phyloP scores from a whole-genome alignment of 2,329 filamentous ascomycete genomes.

The Penicillium frequentans region DNA sequence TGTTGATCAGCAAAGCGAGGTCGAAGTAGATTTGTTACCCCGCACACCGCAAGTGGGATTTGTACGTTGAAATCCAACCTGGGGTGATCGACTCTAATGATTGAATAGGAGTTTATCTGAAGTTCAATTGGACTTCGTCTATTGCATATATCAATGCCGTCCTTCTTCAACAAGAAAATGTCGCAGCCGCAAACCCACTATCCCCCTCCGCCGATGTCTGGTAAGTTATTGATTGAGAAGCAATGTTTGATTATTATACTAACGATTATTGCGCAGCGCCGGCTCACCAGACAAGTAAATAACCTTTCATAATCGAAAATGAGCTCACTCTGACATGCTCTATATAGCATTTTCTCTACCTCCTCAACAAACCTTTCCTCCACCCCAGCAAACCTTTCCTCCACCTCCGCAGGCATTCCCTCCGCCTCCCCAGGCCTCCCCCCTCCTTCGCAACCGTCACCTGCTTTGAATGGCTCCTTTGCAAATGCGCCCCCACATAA shows the following conservation, averaged over 20 bases:
- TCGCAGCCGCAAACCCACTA: slow-evolving; percentile 5
- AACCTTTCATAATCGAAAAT: neutral
- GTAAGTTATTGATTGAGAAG: slow-evolving; percentile 3
- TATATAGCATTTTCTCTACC: neutral
- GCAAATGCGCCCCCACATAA: neutral
- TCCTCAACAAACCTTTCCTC: neutral
- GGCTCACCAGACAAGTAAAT: neutral
- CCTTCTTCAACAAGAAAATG: neutral
- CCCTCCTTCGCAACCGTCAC: neutral
- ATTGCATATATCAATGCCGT: neutral
- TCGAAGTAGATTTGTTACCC: neutral
- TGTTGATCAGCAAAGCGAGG: neutral
- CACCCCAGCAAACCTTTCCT: neutral
- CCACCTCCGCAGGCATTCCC: neutral
- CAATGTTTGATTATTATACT: neutral
- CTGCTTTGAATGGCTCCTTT: neutral
- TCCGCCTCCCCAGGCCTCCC: neutral
- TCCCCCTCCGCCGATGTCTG: slow-evolving; percentile 17
- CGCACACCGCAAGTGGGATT: neutral
- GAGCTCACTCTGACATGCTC: neutral
- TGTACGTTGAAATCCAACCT: neutral
- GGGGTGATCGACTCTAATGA: neutral
- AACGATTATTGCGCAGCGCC: neutral
- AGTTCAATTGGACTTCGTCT: neutral
- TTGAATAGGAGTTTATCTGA: neutral